Conservation (phyloP, 2,329 filamentous ascomycete species). For the Didymella pomorum region DNA sequence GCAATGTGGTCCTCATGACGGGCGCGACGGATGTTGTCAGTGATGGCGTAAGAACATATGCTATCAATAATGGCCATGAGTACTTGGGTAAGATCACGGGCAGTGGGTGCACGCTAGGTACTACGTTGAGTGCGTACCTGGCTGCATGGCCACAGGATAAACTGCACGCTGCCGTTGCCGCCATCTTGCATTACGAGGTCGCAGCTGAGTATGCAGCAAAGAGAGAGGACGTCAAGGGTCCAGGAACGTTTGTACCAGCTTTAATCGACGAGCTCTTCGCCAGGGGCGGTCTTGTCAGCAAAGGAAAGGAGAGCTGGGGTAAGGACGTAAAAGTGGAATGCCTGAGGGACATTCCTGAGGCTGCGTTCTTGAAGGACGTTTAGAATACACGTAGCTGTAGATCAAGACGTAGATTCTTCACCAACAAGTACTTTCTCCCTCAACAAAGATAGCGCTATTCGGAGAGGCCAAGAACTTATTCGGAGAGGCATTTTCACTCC, state of each 20-base stretch:
- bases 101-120: slow-evolving; percentile 82
- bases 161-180: slow-evolving; percentile 76
- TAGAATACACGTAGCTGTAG: background rate
- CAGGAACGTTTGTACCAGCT: slow-evolving; percentile 84
- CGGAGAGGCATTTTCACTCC: no score
- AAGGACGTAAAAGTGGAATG: slow-evolving; percentile 28
- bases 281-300: slow-evolving; percentile 23
- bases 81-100: slow-evolving; percentile 76
- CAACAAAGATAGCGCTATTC: no score
- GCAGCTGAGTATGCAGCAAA: slow-evolving; percentile 72
- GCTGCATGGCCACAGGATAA: slow-evolving; percentile 53
- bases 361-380: slow-evolving; percentile 29
- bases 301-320: slow-evolving; percentile 22
- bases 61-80: slow-evolving; percentile 78
- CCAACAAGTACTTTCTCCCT: background rate
- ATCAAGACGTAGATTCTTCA: background rate
- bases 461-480: no score
- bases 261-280: slow-evolving; percentile 76
- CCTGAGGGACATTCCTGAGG: slow-evolving; percentile 31
- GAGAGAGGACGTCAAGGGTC: slow-evolving; percentile 72
- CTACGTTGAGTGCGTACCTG: slow-evolving; percentile 77
- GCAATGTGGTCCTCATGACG: slow-evolving; percentile 82
- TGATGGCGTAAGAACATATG: slow-evolving; percentile 73
- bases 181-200: slow-evolving; percentile 78
- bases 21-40: slow-evolving; percentile 79